Conservation (phyloP, 2,329 filamentous ascomycete genomes). For the Colletotrichum spinosum region DNA sequence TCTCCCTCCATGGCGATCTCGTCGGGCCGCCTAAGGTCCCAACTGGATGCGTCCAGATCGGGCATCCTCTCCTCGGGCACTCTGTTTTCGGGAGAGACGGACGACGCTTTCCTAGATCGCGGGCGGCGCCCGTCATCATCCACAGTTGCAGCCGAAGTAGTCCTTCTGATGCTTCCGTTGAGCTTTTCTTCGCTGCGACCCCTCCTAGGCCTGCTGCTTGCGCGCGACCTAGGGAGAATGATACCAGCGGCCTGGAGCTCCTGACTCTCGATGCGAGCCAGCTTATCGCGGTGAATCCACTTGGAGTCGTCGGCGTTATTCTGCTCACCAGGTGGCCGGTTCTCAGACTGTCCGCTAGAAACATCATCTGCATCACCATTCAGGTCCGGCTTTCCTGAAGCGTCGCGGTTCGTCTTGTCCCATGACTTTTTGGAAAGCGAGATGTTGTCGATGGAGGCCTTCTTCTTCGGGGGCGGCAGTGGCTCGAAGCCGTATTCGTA, state of each 20-base stretch:
- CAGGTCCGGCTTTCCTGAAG: conserved; percentile 20
- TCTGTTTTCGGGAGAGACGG: conserved; percentile 49
- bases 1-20: conserved; percentile 76
- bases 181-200: conserved; percentile 55
- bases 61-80: conserved; percentile 51
- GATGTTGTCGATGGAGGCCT: conserved; percentile 51
- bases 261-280: conserved; percentile 83
- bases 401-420: conserved; percentile 39
- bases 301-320: conserved; percentile 65
- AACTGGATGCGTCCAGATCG: conserved; percentile 61
- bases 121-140: conserved; percentile 26
- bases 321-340: conserved; percentile 44
- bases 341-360: conserved; percentile 35
- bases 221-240: conserved; percentile 65
- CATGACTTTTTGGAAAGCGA: conserved; percentile 35
- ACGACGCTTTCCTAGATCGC: conserved; percentile 58
- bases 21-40: conserved; percentile 82
- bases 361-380: conserved; percentile 45
- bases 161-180: conserved; percentile 44
- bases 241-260: conserved; percentile 85
- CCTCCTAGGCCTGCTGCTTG: conserved; percentile 61
- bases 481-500: conserved; percentile 39
- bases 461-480: conserved; percentile 45
- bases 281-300: conserved; percentile 89
- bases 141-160: conserved; percentile 40